Percentiles rank a stretch among this genome's conserved stretches.
Evolutionary conservation across 2,329 filamentous ascomycete species (phyloP).

Genomic region (Aspergillus calidoustus): DNA sequence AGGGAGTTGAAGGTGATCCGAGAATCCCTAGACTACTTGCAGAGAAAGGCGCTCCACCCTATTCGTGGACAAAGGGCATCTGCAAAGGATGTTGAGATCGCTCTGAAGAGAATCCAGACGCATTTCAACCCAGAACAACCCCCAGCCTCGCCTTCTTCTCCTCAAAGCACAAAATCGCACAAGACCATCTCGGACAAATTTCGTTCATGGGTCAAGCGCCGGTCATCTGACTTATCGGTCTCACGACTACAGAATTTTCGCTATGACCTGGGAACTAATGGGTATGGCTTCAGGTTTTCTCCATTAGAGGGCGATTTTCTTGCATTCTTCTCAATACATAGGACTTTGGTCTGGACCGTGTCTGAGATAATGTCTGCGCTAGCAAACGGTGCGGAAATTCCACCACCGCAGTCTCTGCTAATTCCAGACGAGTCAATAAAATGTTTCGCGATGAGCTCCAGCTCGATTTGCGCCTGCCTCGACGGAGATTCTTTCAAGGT

Average conservation of each 20-base stretch:
- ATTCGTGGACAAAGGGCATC: constrained; percentile 24
- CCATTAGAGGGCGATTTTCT: constrained; percentile 15
- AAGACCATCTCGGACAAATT: background rate
- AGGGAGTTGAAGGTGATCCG: constrained; percentile 30
- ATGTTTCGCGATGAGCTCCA: constrained; percentile 21
- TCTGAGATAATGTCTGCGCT: constrained; percentile 12
- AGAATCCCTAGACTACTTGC: constrained; percentile 33
- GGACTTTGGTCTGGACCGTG: constrained; percentile 12
- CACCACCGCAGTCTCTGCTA: constrained; percentile 2
- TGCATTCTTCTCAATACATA: constrained; percentile 12
- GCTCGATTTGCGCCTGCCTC: constrained; percentile 14
- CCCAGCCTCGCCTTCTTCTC: background rate
- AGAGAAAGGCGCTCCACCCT: constrained; percentile 30
- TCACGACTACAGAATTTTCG: background rate
- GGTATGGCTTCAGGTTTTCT: constrained; percentile 16
- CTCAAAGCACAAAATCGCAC: background rate
- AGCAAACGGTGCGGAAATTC: background rate
- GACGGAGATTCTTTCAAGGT: constrained; percentile 18
- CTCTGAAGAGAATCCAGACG: constrained; percentile 22
- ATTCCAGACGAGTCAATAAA: constrained; percentile 10
- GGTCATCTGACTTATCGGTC: background rate
- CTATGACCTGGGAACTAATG: background rate
- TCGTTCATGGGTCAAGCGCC: background rate
- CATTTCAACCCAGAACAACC: constrained; percentile 5
- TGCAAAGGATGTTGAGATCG: constrained; percentile 27